Base-by-base conservation (phyloP, 2,329 filamentous ascomycete genomes). In the Hypoxylon sp. region DNA sequence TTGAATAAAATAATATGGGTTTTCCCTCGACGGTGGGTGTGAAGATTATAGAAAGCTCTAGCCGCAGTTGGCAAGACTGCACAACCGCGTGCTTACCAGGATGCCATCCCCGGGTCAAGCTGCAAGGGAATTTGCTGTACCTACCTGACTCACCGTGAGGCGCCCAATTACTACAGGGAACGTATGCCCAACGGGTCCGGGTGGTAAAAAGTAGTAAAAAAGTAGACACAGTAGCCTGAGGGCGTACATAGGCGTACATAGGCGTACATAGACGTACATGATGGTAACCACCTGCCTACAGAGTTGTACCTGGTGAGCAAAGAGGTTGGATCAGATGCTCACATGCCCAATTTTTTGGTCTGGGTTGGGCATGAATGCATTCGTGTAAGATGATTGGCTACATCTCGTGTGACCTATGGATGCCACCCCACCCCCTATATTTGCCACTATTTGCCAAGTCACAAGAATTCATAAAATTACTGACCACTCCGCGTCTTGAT, bases 101-200 rank as follows among this genome's bases (percentile, higher is more conserved):
- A 72, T 73, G 52, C 60, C 55, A 63, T 71, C 52, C 67, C 68
- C 71, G 64, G 64, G 64, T 69, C 67, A 13, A 29, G 24, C 65
- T 70, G 68, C 70, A 64, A 70, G 65, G 71, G 70, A 65, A 70
- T 67, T 60, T 51, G 68, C 55, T 64, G 62, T 68, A 63, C 58
- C 70, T 75, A 72, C 74, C 70, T 78, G 75, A 78, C 63, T 76
- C 75, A 76, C 73, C 69, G 66, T 70, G 73, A 76, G 76, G 75
- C 75, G 66, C 67, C 76, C 75, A 78, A 78, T 78, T 61, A 70
- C 35, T 67, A 63, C 57, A 69, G 31, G 66, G 67, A 73, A 73
- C 73, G 75, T 74, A 61, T 77, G 73, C 72, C 74, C 63, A 72
- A 72, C 67, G 70, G 72, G 63, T 24, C 65, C 51, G 42, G 50